A percentile compares a stretch with the other conserved stretches of the same genome.
phyloP scores from a whole-genome alignment of 495 filamentous ascomycete genomes.

The Lepidopterella palustris region DNA sequence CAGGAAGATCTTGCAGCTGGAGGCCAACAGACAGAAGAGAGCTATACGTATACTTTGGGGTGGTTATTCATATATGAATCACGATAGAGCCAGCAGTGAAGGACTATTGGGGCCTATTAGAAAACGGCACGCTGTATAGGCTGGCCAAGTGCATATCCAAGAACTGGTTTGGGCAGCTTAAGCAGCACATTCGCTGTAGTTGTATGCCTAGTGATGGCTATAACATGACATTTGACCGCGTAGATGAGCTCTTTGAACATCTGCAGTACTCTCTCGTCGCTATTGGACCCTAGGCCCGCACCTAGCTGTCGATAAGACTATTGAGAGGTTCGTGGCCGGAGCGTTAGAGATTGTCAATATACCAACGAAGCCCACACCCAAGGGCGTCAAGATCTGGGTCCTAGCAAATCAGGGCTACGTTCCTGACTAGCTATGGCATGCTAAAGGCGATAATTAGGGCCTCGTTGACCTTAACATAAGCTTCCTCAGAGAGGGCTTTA shows the following conservation, averaged over 20 bases:
- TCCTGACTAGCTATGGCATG: conserved; percentile 1
- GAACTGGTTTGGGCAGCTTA: background rate
- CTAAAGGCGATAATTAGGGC: background rate
- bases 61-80: background rate
- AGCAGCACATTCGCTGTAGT: background rate
- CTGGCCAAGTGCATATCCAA: background rate
- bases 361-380: background rate
- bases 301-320: background rate
- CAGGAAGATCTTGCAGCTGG: too few species aligned
- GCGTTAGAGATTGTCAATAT: background rate
- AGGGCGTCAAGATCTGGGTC: background rate
- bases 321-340: background rate
- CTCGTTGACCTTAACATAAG: too few species aligned
- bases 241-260: background rate
- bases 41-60: background rate
- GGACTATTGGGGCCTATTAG: background rate
- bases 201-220: background rate
- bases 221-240: background rate
- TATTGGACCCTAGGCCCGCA: background rate
- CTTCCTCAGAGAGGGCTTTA: too few species aligned
- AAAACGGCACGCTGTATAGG: background rate
- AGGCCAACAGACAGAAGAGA: background rate
- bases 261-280: background rate
- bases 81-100: background rate
- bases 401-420: background rate